Conservation (phyloP, 1,139 yeast species). For the Ashbya aceris region DNA sequence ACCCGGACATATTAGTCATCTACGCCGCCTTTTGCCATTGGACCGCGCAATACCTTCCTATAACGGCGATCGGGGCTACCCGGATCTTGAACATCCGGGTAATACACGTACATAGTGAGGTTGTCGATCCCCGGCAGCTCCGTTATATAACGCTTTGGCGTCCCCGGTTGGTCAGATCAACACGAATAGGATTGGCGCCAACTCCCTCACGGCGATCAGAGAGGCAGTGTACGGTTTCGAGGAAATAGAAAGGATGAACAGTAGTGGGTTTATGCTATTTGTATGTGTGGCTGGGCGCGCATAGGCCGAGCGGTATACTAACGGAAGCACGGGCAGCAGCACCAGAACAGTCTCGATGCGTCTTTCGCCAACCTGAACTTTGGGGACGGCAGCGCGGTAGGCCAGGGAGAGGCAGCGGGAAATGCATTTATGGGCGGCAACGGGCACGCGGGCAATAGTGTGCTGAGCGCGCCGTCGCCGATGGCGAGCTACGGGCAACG, state of each 20-base stretch:
- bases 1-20: too few species aligned
- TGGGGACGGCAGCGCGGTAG: slow-evolving; percentile 4
- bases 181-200: too few species aligned
- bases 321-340: slow-evolving; percentile 2
- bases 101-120: too few species aligned
- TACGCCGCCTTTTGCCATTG: too few species aligned
- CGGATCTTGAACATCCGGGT: too few species aligned
- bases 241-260: slow-evolving; percentile 3
- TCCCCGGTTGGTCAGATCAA: too few species aligned
- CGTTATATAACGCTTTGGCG: too few species aligned
- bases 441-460: background rate
- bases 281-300: slow-evolving; percentile 4
- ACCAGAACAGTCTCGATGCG: slow-evolving; percentile 7
- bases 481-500: slow-evolving; percentile 1
- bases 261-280: slow-evolving; percentile 5
- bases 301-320: background rate
- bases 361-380: slow-evolving; percentile 8
- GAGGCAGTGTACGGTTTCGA: too few species aligned
- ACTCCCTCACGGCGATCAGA: too few species aligned
- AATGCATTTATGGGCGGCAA: background rate
- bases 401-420: background rate
- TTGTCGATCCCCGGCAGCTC: too few species aligned
- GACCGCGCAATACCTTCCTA: too few species aligned
- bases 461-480: slow-evolving; percentile 3
- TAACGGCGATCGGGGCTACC: too few species aligned